A percentile compares a stretch with the other conserved stretches of the same genome.
Conservation (phyloP, 176 grass and related monocot genomes). For the Oryza glaberrima region DNA sequence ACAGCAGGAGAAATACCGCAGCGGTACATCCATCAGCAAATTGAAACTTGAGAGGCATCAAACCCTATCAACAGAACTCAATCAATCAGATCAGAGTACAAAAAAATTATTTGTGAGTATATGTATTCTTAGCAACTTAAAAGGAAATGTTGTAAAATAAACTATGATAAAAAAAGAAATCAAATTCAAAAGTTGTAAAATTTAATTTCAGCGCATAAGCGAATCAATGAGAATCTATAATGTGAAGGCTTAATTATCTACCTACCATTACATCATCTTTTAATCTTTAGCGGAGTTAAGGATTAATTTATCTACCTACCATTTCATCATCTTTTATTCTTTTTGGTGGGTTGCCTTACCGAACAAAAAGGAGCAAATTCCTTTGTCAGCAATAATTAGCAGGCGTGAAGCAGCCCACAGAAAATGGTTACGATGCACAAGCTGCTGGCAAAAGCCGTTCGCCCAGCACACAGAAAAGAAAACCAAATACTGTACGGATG, state of each 20-base stretch:
- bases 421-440: not conserved
- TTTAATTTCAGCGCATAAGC: no score
- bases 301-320: not conserved
- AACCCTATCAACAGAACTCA: not conserved
- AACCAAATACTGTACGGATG: not conserved
- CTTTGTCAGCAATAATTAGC: not conserved
- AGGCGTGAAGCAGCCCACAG: not conserved
- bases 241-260: not conserved
- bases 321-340: not conserved
- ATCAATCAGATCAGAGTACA: not conserved
- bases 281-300: not conserved
- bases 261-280: not conserved
- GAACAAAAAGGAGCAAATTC: not conserved
- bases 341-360: not conserved
- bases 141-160: no score
- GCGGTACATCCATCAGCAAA: not conserved
- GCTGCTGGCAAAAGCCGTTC: not conserved
- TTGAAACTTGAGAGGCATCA: not conserved
- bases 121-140: no score
- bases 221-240: not conserved
- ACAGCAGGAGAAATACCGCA: not conserved
- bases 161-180: no score
- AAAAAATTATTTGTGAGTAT: no score
- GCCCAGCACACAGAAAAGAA: slow-evolving; percentile 14
- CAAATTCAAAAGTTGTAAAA: no score